Conservation (phyloP, 179 eudicot species). For the Pouteria campechiana region DNA sequence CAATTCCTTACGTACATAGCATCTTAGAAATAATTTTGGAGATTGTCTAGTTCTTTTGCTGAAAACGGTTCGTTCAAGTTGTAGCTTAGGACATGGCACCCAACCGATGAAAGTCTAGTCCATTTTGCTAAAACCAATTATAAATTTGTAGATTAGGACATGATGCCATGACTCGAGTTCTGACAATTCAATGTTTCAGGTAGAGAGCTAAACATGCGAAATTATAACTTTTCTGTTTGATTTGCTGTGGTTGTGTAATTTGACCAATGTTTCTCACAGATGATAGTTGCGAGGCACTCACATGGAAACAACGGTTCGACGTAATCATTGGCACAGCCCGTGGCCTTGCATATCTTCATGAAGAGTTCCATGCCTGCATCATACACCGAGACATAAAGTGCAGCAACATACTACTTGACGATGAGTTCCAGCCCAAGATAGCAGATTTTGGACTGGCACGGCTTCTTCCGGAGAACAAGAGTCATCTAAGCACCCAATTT, state of each 20-base stretch:
- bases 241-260: no score
- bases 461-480: conserved; percentile 36
- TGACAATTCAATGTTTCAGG: no score
- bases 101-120: no score
- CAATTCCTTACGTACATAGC: neutral
- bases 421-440: conserved; percentile 31
- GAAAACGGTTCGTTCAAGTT: no score
- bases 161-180: no score
- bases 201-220: no score
- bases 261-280: no score
- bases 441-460: conserved; percentile 43
- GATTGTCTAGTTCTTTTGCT: neutral
- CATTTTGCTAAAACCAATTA: no score
- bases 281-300: conserved; percentile 20
- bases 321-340: conserved; percentile 34
- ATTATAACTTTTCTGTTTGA: no score
- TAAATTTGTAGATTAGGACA: no score
- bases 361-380: conserved; percentile 31
- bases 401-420: conserved; percentile 33
- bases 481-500: conserved; percentile 37
- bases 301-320: conserved; percentile 34
- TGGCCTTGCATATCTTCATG: conserved; percentile 42
- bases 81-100: no score
- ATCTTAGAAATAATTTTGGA: no score
- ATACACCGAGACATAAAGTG: conserved; percentile 41